Evolutionary conservation across 2,329 filamentous ascomycete genomes (phyloP), one percentile per base, ranked within the genome.

Genomic region (Endoconidiophora polonica): DNA sequence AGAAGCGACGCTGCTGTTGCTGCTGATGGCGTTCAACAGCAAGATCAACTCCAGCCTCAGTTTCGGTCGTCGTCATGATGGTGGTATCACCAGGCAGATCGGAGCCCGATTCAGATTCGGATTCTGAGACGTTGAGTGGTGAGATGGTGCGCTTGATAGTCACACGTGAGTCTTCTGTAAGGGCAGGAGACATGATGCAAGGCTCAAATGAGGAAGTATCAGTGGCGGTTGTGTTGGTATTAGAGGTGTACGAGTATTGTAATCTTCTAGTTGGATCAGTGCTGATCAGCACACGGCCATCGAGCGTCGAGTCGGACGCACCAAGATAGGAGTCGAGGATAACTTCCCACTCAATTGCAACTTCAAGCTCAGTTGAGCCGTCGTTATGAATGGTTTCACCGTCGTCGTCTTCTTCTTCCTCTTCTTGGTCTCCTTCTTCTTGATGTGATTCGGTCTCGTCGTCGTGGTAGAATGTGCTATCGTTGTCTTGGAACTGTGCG

Each of bases 61-160:
- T 16, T 26, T 22, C 9, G 42, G 16, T 41, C 42, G 18, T 44
- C 6, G 22, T 24, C 6, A 44, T 44, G 6, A 22, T 40, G n/a
- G n/a, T 40, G 20, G 38, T 40, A n/a, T 40, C n/a, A 40, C 20
- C 20, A 16, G 38, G 26, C 20, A 14, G 16, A 33, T 37, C 44
- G 9, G 36, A 20, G 20, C 20, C 18, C 23, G 37, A 20, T 40
- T 26, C 40, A 39, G 24, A n/a, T 36, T 46, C 29, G 3, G 38
- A 46, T 26, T 53, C 47, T 9, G 43, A 53, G 7, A 43, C 26
- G 20, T 49, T 43, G 18, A 41, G 33, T 6, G 51, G 47, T 23
- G 51, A 53, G 2, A 47, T 42, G 24, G 47, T 18, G 14, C 51
- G 47, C 29, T 33, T 49, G 29, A 53, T 53, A 22, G 51, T 53